Evolutionary conservation across 1,139 yeast species (phyloP), one percentile per base, ranked within the genome.

Genomic region (Pichia sp.): DNA sequence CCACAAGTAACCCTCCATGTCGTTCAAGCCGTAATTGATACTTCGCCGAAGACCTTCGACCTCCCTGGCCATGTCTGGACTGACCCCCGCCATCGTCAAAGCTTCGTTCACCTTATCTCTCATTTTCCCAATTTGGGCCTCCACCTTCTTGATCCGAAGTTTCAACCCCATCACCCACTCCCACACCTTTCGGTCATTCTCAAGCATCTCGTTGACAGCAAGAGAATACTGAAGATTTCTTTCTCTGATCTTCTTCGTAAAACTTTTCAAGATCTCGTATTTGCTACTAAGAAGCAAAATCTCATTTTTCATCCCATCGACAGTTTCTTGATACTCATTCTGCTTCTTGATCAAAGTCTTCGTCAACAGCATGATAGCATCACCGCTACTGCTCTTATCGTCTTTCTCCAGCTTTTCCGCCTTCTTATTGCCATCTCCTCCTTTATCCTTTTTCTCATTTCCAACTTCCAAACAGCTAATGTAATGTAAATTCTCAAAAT

Each of bases 111-210:
- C 34, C 29, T 30, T 47, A 34, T 47, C 42, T 15, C 36, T 32
- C 42, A 47, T 15, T 30, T 10, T 36, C 26, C 36, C 41, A 15
- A 26, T 11, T 8, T 23, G 23, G n/a, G 11, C 29, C 15, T 32
- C 40, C n/a, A 32, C 40, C 5, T 32, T 45, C 23, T 45, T 29
- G 23, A 45, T 29, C 32, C 47, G 31, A 45, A 15, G 29, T 23
- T 49, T 45, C 11, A 43, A n/a, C 11, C 16, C 30, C n/a, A 34
- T 26, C 29, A 44, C 49, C 56, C 56, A 54, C 19, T 45, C 42
- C 51, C 51, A 51, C 11, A 50, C 40, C 19, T 46, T 38, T 23
- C 36, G 32, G 46, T 54, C 54, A 4, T 42, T 19, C 10, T 49
- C 34, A 10, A 19, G 30, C 7, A 42, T 19, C 36, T 41, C 13